phyloP scores from a whole-genome alignment of 2,329 filamentous ascomycete species.

The Thelonectria blattea region DNA sequence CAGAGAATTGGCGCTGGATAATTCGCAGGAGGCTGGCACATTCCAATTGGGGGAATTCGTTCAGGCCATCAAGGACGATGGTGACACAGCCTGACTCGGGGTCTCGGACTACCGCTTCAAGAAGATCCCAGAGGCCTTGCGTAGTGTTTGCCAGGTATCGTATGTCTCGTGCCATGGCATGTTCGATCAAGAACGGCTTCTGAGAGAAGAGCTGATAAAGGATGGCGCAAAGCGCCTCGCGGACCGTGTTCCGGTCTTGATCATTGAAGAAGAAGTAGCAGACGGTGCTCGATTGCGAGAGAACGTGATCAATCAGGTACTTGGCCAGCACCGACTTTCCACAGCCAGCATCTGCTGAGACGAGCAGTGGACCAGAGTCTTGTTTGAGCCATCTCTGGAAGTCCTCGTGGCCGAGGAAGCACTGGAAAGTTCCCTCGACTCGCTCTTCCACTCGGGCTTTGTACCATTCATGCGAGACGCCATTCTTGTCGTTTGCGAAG shows the following conservation, averaged over 20 bases:
- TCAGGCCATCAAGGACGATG: slow-evolving; percentile 48
- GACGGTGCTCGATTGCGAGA: slow-evolving; percentile 35
- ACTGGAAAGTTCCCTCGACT: slow-evolving; percentile 16
- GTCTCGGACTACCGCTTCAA: slow-evolving; percentile 32
- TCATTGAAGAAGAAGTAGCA: slow-evolving; percentile 55
- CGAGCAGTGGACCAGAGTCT: slow-evolving; percentile 39
- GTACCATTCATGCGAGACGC: neutral
- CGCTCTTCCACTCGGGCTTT: slow-evolving; percentile 1
- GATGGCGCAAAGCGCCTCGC: slow-evolving; percentile 47
- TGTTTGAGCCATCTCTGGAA: slow-evolving; percentile 40
- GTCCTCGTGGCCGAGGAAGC: slow-evolving; percentile 34
- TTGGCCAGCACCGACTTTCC: slow-evolving; percentile 48
- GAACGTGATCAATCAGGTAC: slow-evolving; percentile 39
- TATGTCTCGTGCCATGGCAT: slow-evolving; percentile 43
- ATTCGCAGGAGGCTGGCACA: slow-evolving; percentile 28
- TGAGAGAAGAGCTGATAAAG: slow-evolving; percentile 48
- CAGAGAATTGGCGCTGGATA: slow-evolving; percentile 5
- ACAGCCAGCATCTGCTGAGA: slow-evolving; percentile 49
- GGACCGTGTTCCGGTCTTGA: slow-evolving; percentile 43
- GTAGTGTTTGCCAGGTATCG: slow-evolving; percentile 30
- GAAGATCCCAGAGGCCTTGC: slow-evolving; percentile 42
- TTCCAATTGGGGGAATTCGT: slow-evolving; percentile 42
- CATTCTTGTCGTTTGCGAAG: neutral
- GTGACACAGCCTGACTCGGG: slow-evolving; percentile 36
- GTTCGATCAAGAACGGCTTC: slow-evolving; percentile 38